These are phyloP conservation scores for Phaseolus coccineus DNA, from an alignment of 331 rosid genomes.

Conservation along the genomic window DNA sequence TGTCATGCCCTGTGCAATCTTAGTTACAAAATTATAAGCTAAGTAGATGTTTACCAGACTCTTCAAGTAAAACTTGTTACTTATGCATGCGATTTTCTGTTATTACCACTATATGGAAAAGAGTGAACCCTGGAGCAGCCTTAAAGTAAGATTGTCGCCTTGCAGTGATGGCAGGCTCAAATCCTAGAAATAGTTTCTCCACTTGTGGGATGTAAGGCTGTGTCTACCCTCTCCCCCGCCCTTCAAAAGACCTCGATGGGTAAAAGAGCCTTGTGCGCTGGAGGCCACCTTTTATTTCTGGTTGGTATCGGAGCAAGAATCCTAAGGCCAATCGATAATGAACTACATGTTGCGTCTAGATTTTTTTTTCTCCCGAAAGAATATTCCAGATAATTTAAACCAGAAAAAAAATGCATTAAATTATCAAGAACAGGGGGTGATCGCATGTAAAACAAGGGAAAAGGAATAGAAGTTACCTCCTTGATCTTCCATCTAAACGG, in stretches of 20 bases:
- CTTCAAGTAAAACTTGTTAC: neutral
- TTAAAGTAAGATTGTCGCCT: neutral
- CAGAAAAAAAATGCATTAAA: neutral
- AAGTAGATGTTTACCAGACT: neutral
- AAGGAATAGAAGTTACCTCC: conserved; percentile 67
- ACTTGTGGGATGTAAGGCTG: neutral
- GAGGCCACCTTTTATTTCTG: neutral
- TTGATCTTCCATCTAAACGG: conserved; percentile 86
- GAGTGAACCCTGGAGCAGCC: neutral
- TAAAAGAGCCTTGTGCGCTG: neutral
- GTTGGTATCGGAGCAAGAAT: neutral
- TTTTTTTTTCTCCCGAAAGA: neutral
- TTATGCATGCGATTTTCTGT: conserved; percentile 12
- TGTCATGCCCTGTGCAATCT: neutral
- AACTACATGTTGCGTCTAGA: neutral
- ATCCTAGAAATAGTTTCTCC: neutral
- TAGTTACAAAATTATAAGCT: neutral
- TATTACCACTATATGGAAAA: neutral
- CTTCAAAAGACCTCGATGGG: neutral
- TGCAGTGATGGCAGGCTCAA: neutral
- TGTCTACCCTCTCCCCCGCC: neutral
- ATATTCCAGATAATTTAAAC: conserved; percentile 1
- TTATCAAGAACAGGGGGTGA: conserved; percentile 5
- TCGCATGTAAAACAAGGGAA: conserved; percentile 8
- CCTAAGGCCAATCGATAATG: neutral